Conservation (phyloP, 1,284 basidiomycete species). For the Moesziomyces antarcticus region DNA sequence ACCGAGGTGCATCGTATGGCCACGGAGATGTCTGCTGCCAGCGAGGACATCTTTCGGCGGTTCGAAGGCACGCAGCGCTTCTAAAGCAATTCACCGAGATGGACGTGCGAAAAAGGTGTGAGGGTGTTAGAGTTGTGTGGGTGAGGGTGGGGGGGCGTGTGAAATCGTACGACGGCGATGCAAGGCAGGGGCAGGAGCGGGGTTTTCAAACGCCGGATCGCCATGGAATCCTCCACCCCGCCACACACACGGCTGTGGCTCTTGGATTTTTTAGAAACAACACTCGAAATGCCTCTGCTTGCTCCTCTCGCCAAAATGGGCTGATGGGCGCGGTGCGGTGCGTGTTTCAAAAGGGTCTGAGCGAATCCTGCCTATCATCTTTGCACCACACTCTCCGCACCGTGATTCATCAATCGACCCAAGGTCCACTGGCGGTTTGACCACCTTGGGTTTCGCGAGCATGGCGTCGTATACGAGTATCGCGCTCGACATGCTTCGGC, state of each 20-base stretch:
- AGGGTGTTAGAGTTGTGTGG: background rate
- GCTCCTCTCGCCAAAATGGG: too few species aligned
- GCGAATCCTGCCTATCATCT: too few species aligned
- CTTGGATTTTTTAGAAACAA: too few species aligned
- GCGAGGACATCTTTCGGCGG: slow-evolving; percentile 53
- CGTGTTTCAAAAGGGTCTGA: too few species aligned
- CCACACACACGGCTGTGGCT: too few species aligned
- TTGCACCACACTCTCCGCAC: too few species aligned
- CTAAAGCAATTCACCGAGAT: background rate
- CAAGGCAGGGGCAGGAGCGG: too few species aligned
- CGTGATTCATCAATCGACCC: too few species aligned
- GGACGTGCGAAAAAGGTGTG: background rate
- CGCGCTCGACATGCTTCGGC: slow-evolving; percentile 12
- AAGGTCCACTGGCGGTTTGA: too few species aligned
- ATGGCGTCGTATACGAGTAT: slow-evolving; percentile 42
- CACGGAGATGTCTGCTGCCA: slow-evolving; percentile 60
- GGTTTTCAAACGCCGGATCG: slow-evolving; percentile 21
- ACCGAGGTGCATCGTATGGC: slow-evolving; percentile 66
- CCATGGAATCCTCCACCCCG: too few species aligned
- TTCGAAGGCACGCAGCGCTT: slow-evolving; percentile 51
- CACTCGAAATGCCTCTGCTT: too few species aligned
- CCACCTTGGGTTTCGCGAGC: background rate
- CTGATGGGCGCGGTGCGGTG: slow-evolving; percentile 3
- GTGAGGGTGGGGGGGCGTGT: background rate
- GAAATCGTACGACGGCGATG: slow-evolving; percentile 6